phyloP scores from a whole-genome alignment of 768 basidiomycete species.

The Russula vinacea region DNA sequence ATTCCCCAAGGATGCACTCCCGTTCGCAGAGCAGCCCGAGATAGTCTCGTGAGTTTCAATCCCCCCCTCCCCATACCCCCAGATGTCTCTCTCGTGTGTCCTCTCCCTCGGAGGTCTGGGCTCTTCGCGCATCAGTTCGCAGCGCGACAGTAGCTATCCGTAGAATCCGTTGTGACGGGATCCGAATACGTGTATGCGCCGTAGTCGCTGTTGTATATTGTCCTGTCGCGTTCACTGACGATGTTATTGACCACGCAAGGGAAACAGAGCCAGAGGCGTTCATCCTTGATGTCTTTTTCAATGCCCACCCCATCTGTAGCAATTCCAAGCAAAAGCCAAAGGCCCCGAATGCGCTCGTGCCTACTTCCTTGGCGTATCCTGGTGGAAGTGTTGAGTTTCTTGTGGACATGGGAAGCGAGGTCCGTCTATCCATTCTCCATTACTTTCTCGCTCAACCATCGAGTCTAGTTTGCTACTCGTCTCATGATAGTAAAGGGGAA shows the following conservation, averaged over 20 bases:
- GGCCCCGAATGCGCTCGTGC: slow-evolving; percentile 67
- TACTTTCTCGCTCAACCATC: slow-evolving; percentile 11
- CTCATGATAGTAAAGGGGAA: slow-evolving; percentile 79
- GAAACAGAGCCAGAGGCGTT: slow-evolving; percentile 70
- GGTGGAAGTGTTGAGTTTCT: slow-evolving; percentile 64
- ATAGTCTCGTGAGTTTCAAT: slow-evolving; percentile 57
- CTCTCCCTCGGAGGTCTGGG: not conserved
- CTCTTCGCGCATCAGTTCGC: not conserved
- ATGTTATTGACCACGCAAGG: slow-evolving; percentile 38
- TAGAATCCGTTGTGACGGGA: not conserved
- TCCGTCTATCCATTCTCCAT: slow-evolving; percentile 35
- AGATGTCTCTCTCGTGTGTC: not conserved
- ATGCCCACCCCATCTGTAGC: slow-evolving; percentile 53
- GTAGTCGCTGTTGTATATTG: not conserved
- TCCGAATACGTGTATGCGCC: not conserved
- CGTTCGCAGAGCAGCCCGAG: slow-evolving; percentile 59
- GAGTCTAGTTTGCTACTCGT: slow-evolving; percentile 61
- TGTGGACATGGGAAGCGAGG: slow-evolving; percentile 70
- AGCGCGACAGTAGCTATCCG: too few species aligned
- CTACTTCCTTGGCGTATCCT: slow-evolving; percentile 66
- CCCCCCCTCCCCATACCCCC: not conserved
- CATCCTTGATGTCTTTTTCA: slow-evolving; percentile 72
- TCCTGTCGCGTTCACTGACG: slow-evolving; percentile 1
- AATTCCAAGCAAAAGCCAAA: slow-evolving; percentile 57
- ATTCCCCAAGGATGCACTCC: slow-evolving; percentile 61